Evolutionary conservation across 306 rosid genomes (phyloP), one percentile per base, ranked within the genome.

Genomic region (Abrus precatorius): DNA sequence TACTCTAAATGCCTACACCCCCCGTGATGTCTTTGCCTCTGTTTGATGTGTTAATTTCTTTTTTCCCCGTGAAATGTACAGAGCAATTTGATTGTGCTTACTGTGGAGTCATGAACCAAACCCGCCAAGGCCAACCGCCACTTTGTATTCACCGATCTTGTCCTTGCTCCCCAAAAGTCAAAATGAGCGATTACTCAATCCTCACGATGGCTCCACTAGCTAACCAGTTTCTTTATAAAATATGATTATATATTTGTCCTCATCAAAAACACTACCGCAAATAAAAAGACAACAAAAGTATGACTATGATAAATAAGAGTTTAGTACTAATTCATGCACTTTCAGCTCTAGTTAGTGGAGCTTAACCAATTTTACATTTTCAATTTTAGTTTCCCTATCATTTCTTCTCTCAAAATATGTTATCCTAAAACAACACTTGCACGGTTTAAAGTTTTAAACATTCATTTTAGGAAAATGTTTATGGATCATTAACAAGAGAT

Each of bases 51-150:
- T 61, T 38, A 13, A 33, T 55, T 47, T 9, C 13, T 1, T 69
- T 27, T 14, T 55, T 4, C 55, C 2, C 2, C 30, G 33, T 0
- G 14, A 55, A 36, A 59, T 59, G 9, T 82, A 50, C 29, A 59
- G 38, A 77, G 13, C 11, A 71, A 27, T 70, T 57, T 67, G 56
- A 52, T 28, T 32, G 7, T 57, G 74, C 11, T 68, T 69, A 76
- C 62, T 83, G 69, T 83, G 70, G 84, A 73, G 79, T 83, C 83
- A 63, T 83, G 67, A 75, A 20, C 68, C 64, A 33, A 68, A 71
- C 45, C 79, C 40, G 13, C 76, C 83, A 68, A 80, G 40, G 6
- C 55, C 36, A 82, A 69, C 74, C 0, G 5, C 30, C 62, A 75
- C 83, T 63, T 36, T 38, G 49, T 57, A 60, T 44, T 5, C 49